Conservation (phyloP, 2,329 filamentous ascomycete species). For the Fusarium clavum region DNA sequence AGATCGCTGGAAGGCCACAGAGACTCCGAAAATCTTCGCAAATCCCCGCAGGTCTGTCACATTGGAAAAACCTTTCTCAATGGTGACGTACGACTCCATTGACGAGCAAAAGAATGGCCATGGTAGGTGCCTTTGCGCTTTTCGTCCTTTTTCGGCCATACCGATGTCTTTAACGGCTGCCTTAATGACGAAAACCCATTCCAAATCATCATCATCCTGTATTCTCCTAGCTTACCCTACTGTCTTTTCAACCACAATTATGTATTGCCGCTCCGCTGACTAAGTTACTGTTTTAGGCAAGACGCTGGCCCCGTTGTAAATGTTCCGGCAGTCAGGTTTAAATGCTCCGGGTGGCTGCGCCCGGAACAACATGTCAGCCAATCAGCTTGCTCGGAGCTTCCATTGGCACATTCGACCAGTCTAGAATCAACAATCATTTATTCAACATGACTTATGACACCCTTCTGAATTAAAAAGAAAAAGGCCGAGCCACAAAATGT, state of each 20-base stretch:
- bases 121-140: too few species aligned
- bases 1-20: too few species aligned
- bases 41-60: too few species aligned
- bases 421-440: background rate
- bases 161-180: background rate
- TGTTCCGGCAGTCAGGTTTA: background rate
- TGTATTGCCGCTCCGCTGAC: background rate
- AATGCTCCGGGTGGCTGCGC: background rate
- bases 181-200: background rate
- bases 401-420: background rate
- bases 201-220: background rate
- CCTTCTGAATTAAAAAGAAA: background rate
- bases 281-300: background rate
- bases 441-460: background rate
- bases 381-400: background rate
- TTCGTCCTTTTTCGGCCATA: too few species aligned
- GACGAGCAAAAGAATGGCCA: too few species aligned
- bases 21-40: too few species aligned
- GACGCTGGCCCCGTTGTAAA: too few species aligned
- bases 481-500: background rate
- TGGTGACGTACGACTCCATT: too few species aligned
- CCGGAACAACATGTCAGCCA: background rate
- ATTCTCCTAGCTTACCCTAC: background rate
- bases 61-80: too few species aligned
- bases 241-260: background rate